These are phyloP conservation scores for Aspergillus ochraceoroseus DNA, from an alignment of 2,329 filamentous ascomycete genomes.

Conservation along the genomic window DNA sequence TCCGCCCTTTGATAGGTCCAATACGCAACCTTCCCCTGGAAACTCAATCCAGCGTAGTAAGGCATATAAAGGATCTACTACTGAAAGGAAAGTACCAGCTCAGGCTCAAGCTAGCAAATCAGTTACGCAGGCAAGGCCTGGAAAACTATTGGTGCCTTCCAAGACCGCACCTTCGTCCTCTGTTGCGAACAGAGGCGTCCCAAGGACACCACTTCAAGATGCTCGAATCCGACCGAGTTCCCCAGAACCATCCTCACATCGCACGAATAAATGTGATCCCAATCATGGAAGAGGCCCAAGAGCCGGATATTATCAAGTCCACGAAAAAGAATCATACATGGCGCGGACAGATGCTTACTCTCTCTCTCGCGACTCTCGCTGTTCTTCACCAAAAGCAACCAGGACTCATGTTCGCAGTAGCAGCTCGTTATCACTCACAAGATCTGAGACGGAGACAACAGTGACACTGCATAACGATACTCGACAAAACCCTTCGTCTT, in stretches of 20 bases:
- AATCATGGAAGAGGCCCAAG: constrained; percentile 19
- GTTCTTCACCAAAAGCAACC: constrained; percentile 38
- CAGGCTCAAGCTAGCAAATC: constrained; percentile 13
- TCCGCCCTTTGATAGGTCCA: constrained; percentile 17
- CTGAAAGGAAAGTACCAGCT: constrained; percentile 17
- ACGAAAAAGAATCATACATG: constrained; percentile 40
- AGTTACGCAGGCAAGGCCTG: constrained; percentile 12
- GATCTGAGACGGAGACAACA: constrained; percentile 40
- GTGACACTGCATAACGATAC: constrained; percentile 30
- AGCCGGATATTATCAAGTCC: constrained; percentile 34
- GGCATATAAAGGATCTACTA: constrained; percentile 18
- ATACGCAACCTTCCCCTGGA: constrained; percentile 1
- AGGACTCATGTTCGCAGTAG: constrained; percentile 42
- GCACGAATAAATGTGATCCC: constrained; percentile 15
- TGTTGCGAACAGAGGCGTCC: constrained; percentile 28
- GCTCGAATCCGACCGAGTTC: constrained; percentile 23
- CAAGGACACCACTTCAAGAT: constrained; percentile 28
- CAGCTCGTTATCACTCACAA: constrained; percentile 42
- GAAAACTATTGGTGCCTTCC: constrained; percentile 8
- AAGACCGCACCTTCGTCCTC: constrained; percentile 16
- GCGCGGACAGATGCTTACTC: constrained; percentile 44
- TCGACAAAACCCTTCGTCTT: constrained; percentile 28
- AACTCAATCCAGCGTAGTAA: constrained; percentile 17
- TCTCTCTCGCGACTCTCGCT: constrained; percentile 31
- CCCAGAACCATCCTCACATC: constrained; percentile 18